Conservation (phyloP, 148 eudicot genomes). For the Camellia granthamiana region DNA sequence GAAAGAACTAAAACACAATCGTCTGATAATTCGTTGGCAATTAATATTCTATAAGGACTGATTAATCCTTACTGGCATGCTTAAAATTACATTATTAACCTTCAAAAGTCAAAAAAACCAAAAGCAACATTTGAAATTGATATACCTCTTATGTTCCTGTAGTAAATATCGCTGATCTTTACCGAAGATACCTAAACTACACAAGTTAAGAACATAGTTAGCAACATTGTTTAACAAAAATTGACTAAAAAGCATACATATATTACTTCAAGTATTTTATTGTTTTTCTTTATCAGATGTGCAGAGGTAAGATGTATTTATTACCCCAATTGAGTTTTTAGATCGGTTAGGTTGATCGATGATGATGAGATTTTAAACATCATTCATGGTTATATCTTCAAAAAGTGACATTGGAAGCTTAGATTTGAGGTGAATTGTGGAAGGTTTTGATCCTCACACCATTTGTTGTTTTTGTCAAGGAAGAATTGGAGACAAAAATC, state of each 20-base stretch:
- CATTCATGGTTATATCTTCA: conserved; percentile 38
- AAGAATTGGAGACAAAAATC: conserved; percentile 39
- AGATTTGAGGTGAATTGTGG: conserved; percentile 18
- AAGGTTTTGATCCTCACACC: conserved; percentile 66
- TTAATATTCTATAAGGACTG: no score
- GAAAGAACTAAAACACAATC: no score
- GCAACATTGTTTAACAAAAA: no score
- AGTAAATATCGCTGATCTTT: conserved; percentile 39
- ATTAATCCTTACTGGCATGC: no score
- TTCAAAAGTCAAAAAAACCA: no score
- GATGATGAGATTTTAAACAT: conserved; percentile 47
- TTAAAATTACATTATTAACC: no score
- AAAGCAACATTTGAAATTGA: conserved; percentile 15
- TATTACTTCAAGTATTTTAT: no score
- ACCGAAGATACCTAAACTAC: conserved; percentile 31
- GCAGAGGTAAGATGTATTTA: not conserved
- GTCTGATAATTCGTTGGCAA: no score
- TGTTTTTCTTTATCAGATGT: not conserved
- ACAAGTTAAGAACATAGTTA: not conserved
- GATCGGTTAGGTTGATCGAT: conserved; percentile 49
- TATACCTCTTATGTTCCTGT: conserved; percentile 63
- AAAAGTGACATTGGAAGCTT: conserved; percentile 30
- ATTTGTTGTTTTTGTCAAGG: conserved; percentile 32
- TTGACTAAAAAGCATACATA: no score
- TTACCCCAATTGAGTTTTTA: conserved; percentile 20